Base-by-base conservation (phyloP, 73 alveolate species). In the Paramecium biaurelia region DNA sequence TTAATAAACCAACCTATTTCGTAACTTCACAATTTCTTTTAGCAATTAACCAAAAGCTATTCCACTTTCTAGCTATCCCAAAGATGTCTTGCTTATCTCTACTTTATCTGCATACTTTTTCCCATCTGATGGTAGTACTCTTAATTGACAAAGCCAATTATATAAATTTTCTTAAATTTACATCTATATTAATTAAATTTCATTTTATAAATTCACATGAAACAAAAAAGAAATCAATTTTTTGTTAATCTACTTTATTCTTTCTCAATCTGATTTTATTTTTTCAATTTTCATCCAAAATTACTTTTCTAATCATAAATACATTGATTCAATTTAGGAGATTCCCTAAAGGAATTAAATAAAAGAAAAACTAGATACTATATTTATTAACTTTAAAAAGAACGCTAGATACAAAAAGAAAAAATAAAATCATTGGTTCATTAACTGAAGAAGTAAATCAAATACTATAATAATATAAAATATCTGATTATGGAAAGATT, bases 51-150 rank as follows among this genome's bases (percentile, higher is more conserved):
- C 92, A 92, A 92, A 92, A 10, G 63, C 76, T 42, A 79, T 67
- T 23, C 95, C 95, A 68, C 47, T 67, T 63, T 86, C 95, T 37
- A 92, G 67, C 12, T 37, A 38, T 70, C 38, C 47, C 42, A 87
- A 38, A 21, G 89, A 34, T 14, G 56, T 30, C 35, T 63, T 70
- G 49, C 86, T 63, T 8, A 92, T 59, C 26, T 72, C 89, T 20
- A 70, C 85, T 53, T 70, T 89, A 18, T 89, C 94, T 14, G 70
- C 94, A 70, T 82, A 70, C 38, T 70, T 89, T 70, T 89, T 89
- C 47, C 87, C 87, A 38, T 82, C 94, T 42, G 70, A 56, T 34
- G 93, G 56, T 4, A 37, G 35, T 5, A 86, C 79, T 20, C 70
- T 23, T 26, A 35, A 35, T 82, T 86, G n/a, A 38, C 76, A 35